Conservation (phyloP, 345 rosid species). For the Salix exigua region DNA sequence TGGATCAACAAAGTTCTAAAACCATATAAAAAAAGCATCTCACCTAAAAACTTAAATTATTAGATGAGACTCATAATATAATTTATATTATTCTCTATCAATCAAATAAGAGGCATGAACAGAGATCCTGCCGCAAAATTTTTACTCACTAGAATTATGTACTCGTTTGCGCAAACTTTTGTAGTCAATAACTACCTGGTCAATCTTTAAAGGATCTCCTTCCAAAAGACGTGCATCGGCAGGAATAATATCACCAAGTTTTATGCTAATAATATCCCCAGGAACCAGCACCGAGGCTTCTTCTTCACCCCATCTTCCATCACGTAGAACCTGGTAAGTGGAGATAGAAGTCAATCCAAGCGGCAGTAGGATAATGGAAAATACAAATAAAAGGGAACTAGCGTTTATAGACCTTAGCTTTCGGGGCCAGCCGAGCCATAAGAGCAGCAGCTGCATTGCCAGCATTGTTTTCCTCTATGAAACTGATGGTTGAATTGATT, state of each 20-base stretch:
- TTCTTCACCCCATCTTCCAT: conserved; percentile 64
- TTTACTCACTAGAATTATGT: background rate
- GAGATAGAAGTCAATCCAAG: background rate
- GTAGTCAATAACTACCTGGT: conserved; percentile 34
- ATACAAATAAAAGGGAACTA: background rate
- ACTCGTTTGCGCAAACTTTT: background rate
- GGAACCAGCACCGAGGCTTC: conserved; percentile 72
- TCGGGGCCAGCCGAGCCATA: conserved; percentile 69
- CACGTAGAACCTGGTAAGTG: conserved; percentile 35
- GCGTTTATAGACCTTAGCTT: conserved; percentile 41
- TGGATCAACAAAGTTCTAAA: too few species aligned
- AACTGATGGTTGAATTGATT: conserved; percentile 62
- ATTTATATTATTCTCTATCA: too few species aligned
- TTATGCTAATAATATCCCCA: conserved; percentile 48
- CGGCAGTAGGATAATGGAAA: background rate
- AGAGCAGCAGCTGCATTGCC: conserved; percentile 76
- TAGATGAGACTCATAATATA: too few species aligned
- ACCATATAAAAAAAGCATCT: too few species aligned
- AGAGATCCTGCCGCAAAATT: background rate
- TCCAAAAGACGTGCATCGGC: conserved; percentile 71
- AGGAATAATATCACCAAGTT: conserved; percentile 59
- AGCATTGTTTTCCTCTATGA: conserved; percentile 64
- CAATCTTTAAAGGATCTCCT: conserved; percentile 75
- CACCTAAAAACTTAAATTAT: too few species aligned
- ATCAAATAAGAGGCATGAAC: background rate